Evolutionary conservation across 352 stramenopile genomes (phyloP).

Genomic region (Vaucheria bursata): DNA sequence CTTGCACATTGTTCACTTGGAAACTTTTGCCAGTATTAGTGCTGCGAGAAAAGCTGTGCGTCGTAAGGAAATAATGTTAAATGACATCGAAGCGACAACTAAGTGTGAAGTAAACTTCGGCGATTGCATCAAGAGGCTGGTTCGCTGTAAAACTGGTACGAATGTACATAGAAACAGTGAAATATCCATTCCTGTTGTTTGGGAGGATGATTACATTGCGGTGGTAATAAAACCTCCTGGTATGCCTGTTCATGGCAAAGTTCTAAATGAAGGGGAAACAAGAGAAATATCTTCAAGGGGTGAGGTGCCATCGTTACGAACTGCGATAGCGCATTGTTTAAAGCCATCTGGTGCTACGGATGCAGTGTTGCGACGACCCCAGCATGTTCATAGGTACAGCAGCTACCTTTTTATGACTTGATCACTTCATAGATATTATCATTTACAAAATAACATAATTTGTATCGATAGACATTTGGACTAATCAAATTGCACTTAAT

Average conservation of each 20-base stretch:
- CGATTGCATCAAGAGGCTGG: too few relatives aligned
- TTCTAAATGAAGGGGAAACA: neutral
- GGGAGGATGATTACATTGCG: constrained; percentile 6
- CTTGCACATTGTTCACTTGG: neutral
- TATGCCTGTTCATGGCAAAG: neutral
- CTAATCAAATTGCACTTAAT: too few relatives aligned
- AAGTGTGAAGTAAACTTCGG: too few relatives aligned
- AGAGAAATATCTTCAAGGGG: neutral
- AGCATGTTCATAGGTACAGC: constrained; percentile 4
- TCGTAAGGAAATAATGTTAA: neutral
- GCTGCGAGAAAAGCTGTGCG: neutral
- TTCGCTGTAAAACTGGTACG: too few relatives aligned
- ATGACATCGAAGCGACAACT: neutral
- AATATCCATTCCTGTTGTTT: neutral
- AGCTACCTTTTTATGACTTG: neutral
- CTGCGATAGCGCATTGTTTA: neutral
- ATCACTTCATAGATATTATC: too few relatives aligned
- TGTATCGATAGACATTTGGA: too few relatives aligned
- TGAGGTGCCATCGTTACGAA: neutral
- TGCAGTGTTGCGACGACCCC: neutral
- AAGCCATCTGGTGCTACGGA: constrained; percentile 2
- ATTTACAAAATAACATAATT: too few relatives aligned
- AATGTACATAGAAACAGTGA: too few relatives aligned
- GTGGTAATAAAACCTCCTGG: constrained; percentile 1
- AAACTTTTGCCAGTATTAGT: neutral